phyloP scores from a whole-genome alignment of 345 rosid species.

The Citrus cavaleriei region DNA sequence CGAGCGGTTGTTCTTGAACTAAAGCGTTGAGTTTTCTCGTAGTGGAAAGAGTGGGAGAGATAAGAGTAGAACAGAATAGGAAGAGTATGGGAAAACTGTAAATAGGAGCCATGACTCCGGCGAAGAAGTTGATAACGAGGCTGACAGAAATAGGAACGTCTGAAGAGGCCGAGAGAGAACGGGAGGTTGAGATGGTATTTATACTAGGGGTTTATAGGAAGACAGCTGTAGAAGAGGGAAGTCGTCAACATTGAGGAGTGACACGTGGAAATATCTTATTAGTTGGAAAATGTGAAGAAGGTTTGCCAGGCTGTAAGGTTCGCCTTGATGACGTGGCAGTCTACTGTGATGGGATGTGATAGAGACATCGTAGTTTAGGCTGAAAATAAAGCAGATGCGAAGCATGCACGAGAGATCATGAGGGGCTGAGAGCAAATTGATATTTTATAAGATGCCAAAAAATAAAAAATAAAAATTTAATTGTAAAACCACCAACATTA shows the following conservation, averaged over 20 bases:
- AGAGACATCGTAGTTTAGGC: background rate
- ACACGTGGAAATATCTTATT: constrained; percentile 16
- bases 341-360: background rate
- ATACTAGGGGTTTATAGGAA: constrained; percentile 4
- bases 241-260: constrained; percentile 15
- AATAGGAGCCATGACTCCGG: constrained; percentile 34
- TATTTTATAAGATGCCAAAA: background rate
- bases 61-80: constrained; percentile 12
- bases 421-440: background rate
- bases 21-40: constrained; percentile 29
- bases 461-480: background rate
- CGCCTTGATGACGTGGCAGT: constrained; percentile 3
- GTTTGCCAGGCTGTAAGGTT: constrained; percentile 21
- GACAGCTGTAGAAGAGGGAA: constrained; percentile 22
- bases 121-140: background rate
- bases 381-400: background rate
- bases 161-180: background rate
- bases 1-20: constrained; percentile 75
- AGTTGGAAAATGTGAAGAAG: background rate
- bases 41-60: constrained; percentile 21
- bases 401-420: background rate
- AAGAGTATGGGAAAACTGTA: constrained; percentile 32
- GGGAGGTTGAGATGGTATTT: background rate
- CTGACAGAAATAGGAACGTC: background rate
- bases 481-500: background rate